These are phyloP conservation scores for Starmerella powellii DNA, from an alignment of 805 yeast genomes.

Conservation along the genomic window DNA sequence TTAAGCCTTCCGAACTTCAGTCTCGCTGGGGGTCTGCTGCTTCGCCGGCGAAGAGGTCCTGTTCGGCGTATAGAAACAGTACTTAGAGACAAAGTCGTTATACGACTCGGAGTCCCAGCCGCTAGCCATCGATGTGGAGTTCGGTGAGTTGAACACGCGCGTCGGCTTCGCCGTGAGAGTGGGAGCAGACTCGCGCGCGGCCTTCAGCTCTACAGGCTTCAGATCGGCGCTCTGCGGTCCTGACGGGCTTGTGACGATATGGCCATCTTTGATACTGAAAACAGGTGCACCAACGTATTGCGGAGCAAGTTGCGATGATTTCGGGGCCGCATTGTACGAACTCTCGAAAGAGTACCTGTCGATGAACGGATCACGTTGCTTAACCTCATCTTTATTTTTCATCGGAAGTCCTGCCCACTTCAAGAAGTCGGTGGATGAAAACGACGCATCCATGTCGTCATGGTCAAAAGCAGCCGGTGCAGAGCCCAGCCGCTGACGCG, in stretches of 20 bases:
- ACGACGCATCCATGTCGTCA: background rate
- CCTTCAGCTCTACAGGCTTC: background rate
- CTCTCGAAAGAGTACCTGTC: slow-evolving; percentile 27
- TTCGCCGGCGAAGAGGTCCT: background rate
- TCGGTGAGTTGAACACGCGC: background rate
- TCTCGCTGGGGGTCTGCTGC: no score
- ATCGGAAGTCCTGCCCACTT: slow-evolving; percentile 3
- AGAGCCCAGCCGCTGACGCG: background rate
- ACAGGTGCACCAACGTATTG: background rate
- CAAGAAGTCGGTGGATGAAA: background rate
- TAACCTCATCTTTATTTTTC: background rate
- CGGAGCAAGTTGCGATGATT: background rate
- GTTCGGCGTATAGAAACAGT: slow-evolving; percentile 31
- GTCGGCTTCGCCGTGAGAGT: background rate
- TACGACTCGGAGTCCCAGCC: slow-evolving; percentile 29
- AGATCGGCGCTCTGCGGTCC: background rate
- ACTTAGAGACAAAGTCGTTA: slow-evolving; percentile 31
- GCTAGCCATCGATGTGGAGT: background rate
- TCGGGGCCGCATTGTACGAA: slow-evolving; percentile 20
- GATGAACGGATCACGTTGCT: slow-evolving; percentile 15
- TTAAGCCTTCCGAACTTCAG: no score
- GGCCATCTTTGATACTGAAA: background rate
- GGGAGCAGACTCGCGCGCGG: background rate
- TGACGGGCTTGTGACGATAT: background rate
- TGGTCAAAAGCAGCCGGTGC: background rate